Evolutionary conservation across 2,329 filamentous ascomycete species (phyloP).

Genomic region (Microcyclosporella mali): DNA sequence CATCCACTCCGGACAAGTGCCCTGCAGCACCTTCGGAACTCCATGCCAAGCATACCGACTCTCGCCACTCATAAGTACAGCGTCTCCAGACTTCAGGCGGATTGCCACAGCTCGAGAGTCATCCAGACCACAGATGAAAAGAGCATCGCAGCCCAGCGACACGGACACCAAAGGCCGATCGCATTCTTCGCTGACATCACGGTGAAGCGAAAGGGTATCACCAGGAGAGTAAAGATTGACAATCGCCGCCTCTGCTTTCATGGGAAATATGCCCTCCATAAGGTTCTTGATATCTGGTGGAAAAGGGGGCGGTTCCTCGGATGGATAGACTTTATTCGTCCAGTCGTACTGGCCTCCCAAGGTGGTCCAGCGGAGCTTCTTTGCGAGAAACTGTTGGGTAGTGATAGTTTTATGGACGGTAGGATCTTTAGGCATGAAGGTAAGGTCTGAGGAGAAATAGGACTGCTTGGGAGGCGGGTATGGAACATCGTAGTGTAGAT

Average conservation of each 20-base stretch:
- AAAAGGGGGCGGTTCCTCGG: slow-evolving; percentile 61
- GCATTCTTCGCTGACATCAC: slow-evolving; percentile 84
- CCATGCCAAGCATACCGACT: slow-evolving; percentile 92
- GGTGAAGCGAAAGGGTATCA: slow-evolving; percentile 86
- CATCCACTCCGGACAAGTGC: slow-evolving; percentile 71
- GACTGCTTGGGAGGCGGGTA: slow-evolving; percentile 52
- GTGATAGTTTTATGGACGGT: slow-evolving; percentile 67
- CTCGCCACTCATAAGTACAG: slow-evolving; percentile 77
- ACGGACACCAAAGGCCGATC: slow-evolving; percentile 74
- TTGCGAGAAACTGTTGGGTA: slow-evolving; percentile 63
- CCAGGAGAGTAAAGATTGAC: slow-evolving; percentile 88
- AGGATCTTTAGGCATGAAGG: slow-evolving; percentile 58
- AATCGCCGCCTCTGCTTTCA: slow-evolving; percentile 80
- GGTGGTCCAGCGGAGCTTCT: slow-evolving; percentile 86
- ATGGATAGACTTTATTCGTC: slow-evolving; percentile 78
- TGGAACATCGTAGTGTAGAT: slow-evolving; percentile 68
- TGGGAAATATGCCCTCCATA: slow-evolving; percentile 67
- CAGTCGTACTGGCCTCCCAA: slow-evolving; percentile 95
- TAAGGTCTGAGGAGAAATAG: slow-evolving; percentile 46
- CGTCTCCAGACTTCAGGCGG: slow-evolving; percentile 75
- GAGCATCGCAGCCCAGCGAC: slow-evolving; percentile 80
- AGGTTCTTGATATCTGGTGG: slow-evolving; percentile 66
- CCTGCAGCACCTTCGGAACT: slow-evolving; percentile 76
- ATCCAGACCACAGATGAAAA: slow-evolving; percentile 73
- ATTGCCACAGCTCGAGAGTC: slow-evolving; percentile 42